A percentile compares a stretch with the other conserved stretches of the same genome.
Conservation (phyloP, 805 yeast species). For the Ogataea wickerhamii region DNA sequence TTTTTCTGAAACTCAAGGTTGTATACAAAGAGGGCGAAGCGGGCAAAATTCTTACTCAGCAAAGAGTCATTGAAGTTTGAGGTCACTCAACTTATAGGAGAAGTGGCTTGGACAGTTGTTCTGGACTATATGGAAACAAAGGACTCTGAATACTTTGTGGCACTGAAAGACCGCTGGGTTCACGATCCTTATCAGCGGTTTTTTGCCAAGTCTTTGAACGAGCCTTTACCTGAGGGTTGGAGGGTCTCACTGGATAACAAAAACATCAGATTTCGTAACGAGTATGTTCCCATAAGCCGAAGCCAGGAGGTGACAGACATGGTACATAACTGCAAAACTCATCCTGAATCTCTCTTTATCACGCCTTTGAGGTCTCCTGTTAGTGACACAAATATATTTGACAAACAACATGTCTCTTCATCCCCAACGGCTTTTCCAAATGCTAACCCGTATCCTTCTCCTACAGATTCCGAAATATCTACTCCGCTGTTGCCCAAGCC, state of each 20-base stretch:
- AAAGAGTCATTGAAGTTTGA: too few species aligned
- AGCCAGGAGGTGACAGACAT: not conserved
- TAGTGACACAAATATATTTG: not conserved
- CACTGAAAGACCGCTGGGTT: constrained; percentile 16
- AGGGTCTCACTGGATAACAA: constrained; percentile 15
- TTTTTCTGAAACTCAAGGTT: too few species aligned
- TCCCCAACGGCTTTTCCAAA: too few species aligned
- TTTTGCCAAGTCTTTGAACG: constrained; percentile 16
- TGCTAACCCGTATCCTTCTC: constrained; percentile 11
- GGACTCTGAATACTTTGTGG: constrained; percentile 6
- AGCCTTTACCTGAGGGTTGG: constrained; percentile 21
- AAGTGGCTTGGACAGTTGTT: too few species aligned
- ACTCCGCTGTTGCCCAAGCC: constrained; percentile 17
- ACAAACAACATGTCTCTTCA: not conserved
- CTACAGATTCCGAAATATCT: constrained; percentile 10
- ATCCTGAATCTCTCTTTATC: not conserved
- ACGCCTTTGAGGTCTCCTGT: constrained; percentile 5
- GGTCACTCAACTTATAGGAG: too few species aligned
- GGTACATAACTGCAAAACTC: too few species aligned
- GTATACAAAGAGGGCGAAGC: too few species aligned
- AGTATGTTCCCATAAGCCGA: constrained; percentile 7
- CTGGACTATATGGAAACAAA: too few species aligned
- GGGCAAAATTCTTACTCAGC: too few species aligned
- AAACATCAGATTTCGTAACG: constrained; percentile 15
- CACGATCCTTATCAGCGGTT: constrained; percentile 27